Base-by-base conservation (phyloP, 352 stramenopile species). In the Globisporangium lucens region DNA sequence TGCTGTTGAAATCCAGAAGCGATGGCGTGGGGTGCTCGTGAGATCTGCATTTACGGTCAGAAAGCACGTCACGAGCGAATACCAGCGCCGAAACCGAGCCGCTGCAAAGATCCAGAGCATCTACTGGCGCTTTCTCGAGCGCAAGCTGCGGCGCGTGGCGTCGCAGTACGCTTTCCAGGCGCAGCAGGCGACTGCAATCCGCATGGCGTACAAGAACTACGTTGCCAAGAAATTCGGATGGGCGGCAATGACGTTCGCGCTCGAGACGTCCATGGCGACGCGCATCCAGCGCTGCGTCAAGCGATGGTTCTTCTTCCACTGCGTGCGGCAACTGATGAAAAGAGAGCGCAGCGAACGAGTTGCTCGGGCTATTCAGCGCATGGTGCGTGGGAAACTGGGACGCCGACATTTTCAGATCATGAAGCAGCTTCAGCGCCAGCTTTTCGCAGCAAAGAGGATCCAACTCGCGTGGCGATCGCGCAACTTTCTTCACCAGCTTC, bases 151-250 rank as follows among this genome's bases (percentile, higher is more conserved):
- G 13, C 57, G 65, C 5, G 61, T 72, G 0, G 68, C 68, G 2
- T 13, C 55, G 3, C 12, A 64, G 12, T 52, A 72, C 22, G 22
- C 62, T 9, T 27, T 65, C 4, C 63, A 79, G 33, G 55, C 49
- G 8, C 59, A 77, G 17, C 62, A 75, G 6, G 79, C 66, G 15
- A 72, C 60, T 4, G 66, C 64, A n/a, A 85, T 90, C 51, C 75
- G 72, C 47, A 52, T 69, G 43, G 80, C 77, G 29, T 91, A 89
- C 67, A 78, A 75, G 47, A 82, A 87, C 65, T 89, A 86, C 53
- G 63, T 87, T 4, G 78, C 76, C 55, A 79, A 77, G 59, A 91
- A 91, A 66, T 90, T 91, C 30, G 78, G 75, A 59, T 91, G 83
- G 83, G 78, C 75, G 1, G 83, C 73, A 4, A 66, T 70, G 53